Evolutionary conservation across 2,329 filamentous ascomycete species (phyloP), one percentile per base, ranked within the genome.

Genomic region (Monilinia fructicola): DNA sequence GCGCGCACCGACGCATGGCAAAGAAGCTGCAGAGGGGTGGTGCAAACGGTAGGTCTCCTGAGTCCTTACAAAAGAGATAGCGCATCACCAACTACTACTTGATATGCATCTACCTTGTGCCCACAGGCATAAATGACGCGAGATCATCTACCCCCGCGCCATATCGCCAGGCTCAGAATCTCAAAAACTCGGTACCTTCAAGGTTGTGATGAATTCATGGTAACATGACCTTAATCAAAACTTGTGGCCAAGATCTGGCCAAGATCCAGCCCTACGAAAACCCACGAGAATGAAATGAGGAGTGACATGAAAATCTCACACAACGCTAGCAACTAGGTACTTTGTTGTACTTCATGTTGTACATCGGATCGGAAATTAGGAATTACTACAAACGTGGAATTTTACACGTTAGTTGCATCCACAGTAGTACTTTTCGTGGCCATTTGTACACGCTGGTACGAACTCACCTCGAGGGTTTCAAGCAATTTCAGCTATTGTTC

Each of bases 1-100:
- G 77, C 59, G 76, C 75, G 26, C 82, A 84, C 69, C 70, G 75
- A 60, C 70, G 69, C 18, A 66, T 70, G 23, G 26, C 71, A 21
- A 76, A 75, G 70, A 76, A 72, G 53, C 14, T 26, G 18, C 58
- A 55, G 35, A 64, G 46, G 35, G 35, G 23, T 31, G 50, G 23
- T n/a, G 23, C 35, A 11, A 28, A 38, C n/a, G 42, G 59, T 63
- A 66, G 58, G 40, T 48, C 28, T 50, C 16, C n/a, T n/a, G n/a
- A n/a, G n/a, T n/a, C n/a, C 4, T n/a, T 26, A 66, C 11, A 18
- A 54, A 50, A 54, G 11, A 21, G 31, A 9, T 26, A 48, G 40
- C 62, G 21, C 40, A 38, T 56, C 31, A 21, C 21, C 55, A 53
- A 21, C 35, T 23, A 10, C 35, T 23, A 46, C 35, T 48, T 61